Conservation (phyloP, 1,284 basidiomycete genomes). For the Gymnopus androsaceus region DNA sequence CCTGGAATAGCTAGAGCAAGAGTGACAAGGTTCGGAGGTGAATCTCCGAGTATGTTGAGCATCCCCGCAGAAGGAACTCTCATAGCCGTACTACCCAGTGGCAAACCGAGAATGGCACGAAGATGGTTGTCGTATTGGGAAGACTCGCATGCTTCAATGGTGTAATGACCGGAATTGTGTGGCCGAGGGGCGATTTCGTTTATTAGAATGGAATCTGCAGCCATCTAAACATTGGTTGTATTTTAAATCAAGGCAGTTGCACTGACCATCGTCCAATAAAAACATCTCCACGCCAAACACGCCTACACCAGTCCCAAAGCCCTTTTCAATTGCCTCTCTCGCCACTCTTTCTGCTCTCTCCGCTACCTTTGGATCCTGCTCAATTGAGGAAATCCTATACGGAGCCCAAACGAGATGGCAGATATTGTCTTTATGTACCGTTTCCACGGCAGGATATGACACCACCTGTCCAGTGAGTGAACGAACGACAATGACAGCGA, state of each 20-base stretch:
- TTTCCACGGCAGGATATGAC: slow-evolving; percentile 93
- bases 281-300: slow-evolving; percentile 99
- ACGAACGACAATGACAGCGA: slow-evolving; percentile 97
- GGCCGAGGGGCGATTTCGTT: slow-evolving; percentile 99
- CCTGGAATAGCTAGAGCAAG: slow-evolving; percentile 72
- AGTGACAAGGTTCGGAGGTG: neutral
- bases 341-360: slow-evolving; percentile 74
- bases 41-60: slow-evolving; percentile 92
- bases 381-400: slow-evolving; percentile 49
- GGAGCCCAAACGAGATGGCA: slow-evolving; percentile 94
- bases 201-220: too few species aligned
- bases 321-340: slow-evolving; percentile 73
- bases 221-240: too few species aligned
- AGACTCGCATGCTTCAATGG: slow-evolving; percentile 96
- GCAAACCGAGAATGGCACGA: slow-evolving; percentile 90
- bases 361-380: slow-evolving; percentile 55
- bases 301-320: slow-evolving; percentile 88
- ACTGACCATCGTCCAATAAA: slow-evolving; percentile 81
- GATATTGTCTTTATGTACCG: slow-evolving; percentile 92
- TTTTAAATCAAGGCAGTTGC: too few species aligned
- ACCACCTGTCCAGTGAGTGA: slow-evolving; percentile 76
- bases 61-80: slow-evolving; percentile 89
- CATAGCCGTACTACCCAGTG: slow-evolving; percentile 87
- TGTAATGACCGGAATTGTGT: slow-evolving; percentile 99
- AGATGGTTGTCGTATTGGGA: slow-evolving; percentile 99